A percentile compares a stretch with the other conserved stretches of the same genome.
phyloP scores from a whole-genome alignment of 306 rosid genomes.

The Hippophae tibetana region DNA sequence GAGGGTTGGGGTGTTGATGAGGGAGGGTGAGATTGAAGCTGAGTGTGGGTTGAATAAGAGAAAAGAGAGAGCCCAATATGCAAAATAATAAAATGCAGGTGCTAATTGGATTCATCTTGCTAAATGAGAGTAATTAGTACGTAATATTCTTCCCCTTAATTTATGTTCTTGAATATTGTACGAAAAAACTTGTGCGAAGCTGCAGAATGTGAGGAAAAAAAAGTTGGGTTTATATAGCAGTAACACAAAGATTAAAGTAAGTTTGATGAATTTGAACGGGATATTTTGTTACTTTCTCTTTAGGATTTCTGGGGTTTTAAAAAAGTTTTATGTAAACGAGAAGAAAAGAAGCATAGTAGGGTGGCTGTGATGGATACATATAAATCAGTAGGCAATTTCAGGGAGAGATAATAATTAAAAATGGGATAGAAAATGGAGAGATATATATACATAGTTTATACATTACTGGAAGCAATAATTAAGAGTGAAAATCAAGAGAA shows the following conservation, averaged over 20 bases:
- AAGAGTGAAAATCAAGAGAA: no score
- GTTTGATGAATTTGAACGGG: conserved; percentile 8
- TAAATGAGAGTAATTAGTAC: no score
- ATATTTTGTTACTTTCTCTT: conserved; percentile 9
- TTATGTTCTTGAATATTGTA: no score
- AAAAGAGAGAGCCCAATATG: conserved; percentile 29
- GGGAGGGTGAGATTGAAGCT: conserved; percentile 54
- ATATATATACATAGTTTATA: no score
- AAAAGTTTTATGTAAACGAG: background rate
- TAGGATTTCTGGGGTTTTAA: conserved; percentile 29
- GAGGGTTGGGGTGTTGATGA: conserved; percentile 79
- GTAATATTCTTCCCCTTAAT: no score
- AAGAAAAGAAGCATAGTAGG: conserved; percentile 7
- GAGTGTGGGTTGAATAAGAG: conserved; percentile 24
- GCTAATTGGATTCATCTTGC: conserved; percentile 36
- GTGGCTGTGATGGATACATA: conserved; percentile 7
- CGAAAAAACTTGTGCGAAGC: no score
- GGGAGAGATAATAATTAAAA: background rate
- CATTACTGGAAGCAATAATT: no score
- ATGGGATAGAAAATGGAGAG: no score
- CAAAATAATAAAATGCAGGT: conserved; percentile 65
- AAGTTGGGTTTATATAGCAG: no score
- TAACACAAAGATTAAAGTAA: conserved; percentile 3
- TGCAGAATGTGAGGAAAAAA: no score
- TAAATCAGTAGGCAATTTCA: background rate